Conservation (phyloP, 2,329 filamentous ascomycete genomes). For the Exophiala calicioides region DNA sequence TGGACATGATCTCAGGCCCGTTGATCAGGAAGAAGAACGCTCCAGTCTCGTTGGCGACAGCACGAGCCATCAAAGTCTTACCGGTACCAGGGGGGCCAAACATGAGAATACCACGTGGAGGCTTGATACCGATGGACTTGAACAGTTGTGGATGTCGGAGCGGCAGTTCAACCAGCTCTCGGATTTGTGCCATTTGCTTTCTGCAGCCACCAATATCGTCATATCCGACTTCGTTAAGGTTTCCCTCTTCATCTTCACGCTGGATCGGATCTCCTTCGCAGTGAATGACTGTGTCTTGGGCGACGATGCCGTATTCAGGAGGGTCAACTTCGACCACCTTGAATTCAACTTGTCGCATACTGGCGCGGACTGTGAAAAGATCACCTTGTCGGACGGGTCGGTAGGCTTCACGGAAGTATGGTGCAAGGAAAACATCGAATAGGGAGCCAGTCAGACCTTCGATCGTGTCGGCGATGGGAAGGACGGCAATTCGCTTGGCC, state of each 20-base stretch:
- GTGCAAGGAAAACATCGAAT: conserved; percentile 98
- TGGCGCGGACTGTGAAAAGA: conserved; percentile 93
- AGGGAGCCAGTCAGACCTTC: conserved; percentile 96
- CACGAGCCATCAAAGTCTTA: conserved; percentile 98
- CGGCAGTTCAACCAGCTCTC: conserved; percentile 96
- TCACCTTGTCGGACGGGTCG: conserved; percentile 95
- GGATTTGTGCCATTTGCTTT: conserved; percentile 99
- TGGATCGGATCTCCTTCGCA: conserved; percentile 97
- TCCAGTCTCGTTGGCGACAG: conserved; percentile 97
- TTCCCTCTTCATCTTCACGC: conserved; percentile 98
- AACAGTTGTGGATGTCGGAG: conserved; percentile 97
- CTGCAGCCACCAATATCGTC: conserved; percentile 99
- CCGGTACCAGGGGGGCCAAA: conserved; percentile 96
- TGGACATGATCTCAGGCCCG: conserved; percentile 99
- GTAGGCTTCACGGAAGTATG: conserved; percentile 99
- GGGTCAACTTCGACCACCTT: conserved; percentile 99
- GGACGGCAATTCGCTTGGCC: conserved; percentile 98
- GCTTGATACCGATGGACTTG: conserved; percentile 99
- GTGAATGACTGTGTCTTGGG: conserved; percentile 98
- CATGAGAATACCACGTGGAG: conserved; percentile 94
- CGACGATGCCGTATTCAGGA: conserved; percentile 97
- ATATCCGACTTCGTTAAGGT: conserved; percentile 98
- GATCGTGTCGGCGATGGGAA: conserved; percentile 96
- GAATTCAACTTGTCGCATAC: conserved; percentile 99
- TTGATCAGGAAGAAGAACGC: conserved; percentile 99